Conservation (phyloP, 441 rosid species). For the Viola pubescens region DNA sequence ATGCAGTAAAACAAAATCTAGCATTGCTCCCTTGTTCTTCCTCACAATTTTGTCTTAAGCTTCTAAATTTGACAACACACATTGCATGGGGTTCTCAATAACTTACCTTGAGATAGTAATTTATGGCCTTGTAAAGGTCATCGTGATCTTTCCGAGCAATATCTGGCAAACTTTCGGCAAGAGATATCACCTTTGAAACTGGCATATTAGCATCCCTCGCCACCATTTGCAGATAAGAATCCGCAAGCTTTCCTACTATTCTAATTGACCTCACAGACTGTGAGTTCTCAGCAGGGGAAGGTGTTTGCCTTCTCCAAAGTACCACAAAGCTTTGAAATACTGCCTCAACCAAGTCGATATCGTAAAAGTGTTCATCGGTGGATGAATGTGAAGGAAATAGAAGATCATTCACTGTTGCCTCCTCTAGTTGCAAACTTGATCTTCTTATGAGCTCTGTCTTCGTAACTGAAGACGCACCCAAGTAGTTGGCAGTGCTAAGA, state of each 20-base stretch:
- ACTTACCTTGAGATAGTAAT: slow-evolving; percentile 75
- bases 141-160: slow-evolving; percentile 64
- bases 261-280: slow-evolving; percentile 43
- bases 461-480: slow-evolving; percentile 58
- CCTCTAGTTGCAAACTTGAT: slow-evolving; percentile 68
- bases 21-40: background rate
- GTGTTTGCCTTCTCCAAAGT: slow-evolving; percentile 66
- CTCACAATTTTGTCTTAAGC: background rate
- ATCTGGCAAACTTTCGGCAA: slow-evolving; percentile 75
- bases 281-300: slow-evolving; percentile 34
- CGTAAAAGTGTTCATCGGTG: slow-evolving; percentile 38
- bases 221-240: slow-evolving; percentile 73
- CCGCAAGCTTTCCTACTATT: slow-evolving; percentile 62
- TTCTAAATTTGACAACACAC: background rate
- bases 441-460: slow-evolving; percentile 69
- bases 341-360: slow-evolving; percentile 60
- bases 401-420: slow-evolving; percentile 59
- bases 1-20: background rate
- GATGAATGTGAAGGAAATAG: slow-evolving; percentile 53
- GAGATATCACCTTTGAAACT: slow-evolving; percentile 40
- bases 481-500: slow-evolving; percentile 59
- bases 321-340: slow-evolving; percentile 58
- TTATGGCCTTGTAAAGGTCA: slow-evolving; percentile 82
- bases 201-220: slow-evolving; percentile 68
- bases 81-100: background rate